phyloP scores from a whole-genome alignment of 2,329 filamentous ascomycete genomes.

The Sporothrix brunneoviolacea region DNA sequence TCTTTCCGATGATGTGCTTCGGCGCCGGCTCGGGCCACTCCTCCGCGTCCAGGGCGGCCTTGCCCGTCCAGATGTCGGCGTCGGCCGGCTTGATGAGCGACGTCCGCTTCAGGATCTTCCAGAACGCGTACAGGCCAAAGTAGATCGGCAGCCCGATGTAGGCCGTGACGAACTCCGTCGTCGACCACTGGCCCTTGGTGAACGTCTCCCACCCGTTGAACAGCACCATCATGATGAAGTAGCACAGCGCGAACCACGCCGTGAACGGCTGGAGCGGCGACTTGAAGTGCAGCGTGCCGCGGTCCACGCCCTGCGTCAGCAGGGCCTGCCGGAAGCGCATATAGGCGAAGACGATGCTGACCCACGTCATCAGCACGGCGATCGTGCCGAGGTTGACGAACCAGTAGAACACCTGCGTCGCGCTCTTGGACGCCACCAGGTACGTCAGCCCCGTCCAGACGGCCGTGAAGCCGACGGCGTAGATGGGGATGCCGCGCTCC shows the following conservation, averaged over 20 bases:
- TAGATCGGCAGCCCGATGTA: conserved; percentile 62
- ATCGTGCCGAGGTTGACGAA: conserved; percentile 49
- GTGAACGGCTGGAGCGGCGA: conserved; percentile 58
- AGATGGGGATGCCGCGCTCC: conserved; percentile 30
- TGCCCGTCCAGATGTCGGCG: conserved; percentile 31
- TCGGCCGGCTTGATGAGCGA: conserved; percentile 29
- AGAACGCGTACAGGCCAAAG: conserved; percentile 49
- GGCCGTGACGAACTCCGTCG: conserved; percentile 52
- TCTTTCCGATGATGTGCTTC: conserved; percentile 44
- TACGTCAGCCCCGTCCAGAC: conserved; percentile 31
- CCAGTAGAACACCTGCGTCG: conserved; percentile 32
- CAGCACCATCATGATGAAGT: conserved; percentile 55
- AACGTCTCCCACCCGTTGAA: conserved; percentile 65
- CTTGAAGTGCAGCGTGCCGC: conserved; percentile 54
- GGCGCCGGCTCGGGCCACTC: conserved; percentile 37
- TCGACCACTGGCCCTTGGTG: conserved; percentile 50
- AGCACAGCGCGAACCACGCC: conserved; percentile 58
- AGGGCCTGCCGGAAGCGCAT: conserved; percentile 62
- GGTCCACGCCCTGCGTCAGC: conserved; percentile 55
- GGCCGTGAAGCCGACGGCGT: conserved; percentile 30
- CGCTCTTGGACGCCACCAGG: conserved; percentile 31
- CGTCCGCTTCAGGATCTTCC: conserved; percentile 48
- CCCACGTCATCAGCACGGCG: conserved; percentile 59
- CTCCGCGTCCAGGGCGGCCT: conserved; percentile 48
- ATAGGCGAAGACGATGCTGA: conserved; percentile 53